These are phyloP conservation scores for Nidularia pulvinata DNA, from an alignment of 768 basidiomycete genomes.

Conservation along the genomic window DNA sequence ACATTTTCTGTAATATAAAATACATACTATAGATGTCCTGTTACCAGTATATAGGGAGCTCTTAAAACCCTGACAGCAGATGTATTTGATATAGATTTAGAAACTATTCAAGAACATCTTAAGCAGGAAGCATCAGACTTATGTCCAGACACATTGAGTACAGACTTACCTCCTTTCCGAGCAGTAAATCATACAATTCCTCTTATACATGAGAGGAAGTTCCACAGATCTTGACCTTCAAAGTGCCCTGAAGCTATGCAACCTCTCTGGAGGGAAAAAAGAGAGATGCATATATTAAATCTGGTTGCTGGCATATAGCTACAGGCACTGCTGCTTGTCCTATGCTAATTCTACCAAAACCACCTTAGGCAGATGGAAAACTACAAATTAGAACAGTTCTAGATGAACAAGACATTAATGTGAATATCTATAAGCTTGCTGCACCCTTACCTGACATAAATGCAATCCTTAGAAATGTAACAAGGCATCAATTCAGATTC, in stretches of 20 bases:
- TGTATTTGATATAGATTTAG: neutral
- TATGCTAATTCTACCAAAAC: neutral
- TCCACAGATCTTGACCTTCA: neutral
- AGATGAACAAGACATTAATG: conserved; percentile 23
- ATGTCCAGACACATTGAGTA: conserved; percentile 2
- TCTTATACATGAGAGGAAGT: conserved; percentile 1
- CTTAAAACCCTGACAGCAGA: neutral
- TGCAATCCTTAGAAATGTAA: too few relatives aligned
- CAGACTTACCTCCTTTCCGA: conserved; percentile 4
- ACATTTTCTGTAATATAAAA: too few relatives aligned
- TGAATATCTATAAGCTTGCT: too few relatives aligned
- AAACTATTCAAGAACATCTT: neutral
- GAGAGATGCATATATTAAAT: conserved; percentile 1
- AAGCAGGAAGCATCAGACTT: neutral
- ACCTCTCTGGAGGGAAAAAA: conserved; percentile 8
- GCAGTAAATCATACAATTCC: conserved; percentile 7
- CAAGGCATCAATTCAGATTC: too few relatives aligned
- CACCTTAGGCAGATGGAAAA: neutral
- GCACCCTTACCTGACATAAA: too few relatives aligned
- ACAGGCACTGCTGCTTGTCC: neutral
- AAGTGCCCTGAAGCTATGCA: conserved; percentile 6
- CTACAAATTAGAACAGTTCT: conserved; percentile 20
- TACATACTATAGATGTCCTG: too few relatives aligned
- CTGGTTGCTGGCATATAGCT: conserved; percentile 4
- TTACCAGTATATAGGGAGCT: too few relatives aligned